Evolutionary conservation across 805 yeast genomes (phyloP).

Genomic region (Candida palmyrensis): DNA sequence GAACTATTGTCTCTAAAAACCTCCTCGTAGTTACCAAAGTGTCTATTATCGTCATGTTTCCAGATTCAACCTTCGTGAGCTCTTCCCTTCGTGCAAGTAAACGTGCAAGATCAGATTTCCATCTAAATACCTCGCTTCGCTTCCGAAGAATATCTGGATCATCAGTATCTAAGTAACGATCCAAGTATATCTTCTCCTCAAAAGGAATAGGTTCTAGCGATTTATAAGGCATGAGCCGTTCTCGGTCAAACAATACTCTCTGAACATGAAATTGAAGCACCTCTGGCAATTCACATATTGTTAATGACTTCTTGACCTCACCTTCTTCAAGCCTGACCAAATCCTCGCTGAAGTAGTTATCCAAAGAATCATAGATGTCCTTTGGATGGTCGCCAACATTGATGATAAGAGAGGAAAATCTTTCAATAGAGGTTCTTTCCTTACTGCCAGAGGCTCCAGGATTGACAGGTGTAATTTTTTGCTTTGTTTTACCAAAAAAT

Average conservation of each 20-base stretch:
- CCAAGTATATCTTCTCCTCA: slow-evolving; percentile 74
- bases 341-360: slow-evolving; percentile 76
- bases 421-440: slow-evolving; percentile 45
- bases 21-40: slow-evolving; percentile 50
- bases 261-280: slow-evolving; percentile 90
- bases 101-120: slow-evolving; percentile 52
- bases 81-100: slow-evolving; percentile 39
- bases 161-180: slow-evolving; percentile 74
- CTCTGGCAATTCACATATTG: slow-evolving; percentile 69
- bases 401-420: slow-evolving; percentile 77
- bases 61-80: slow-evolving; percentile 31
- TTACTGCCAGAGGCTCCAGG: slow-evolving; percentile 34
- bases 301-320: slow-evolving; percentile 64
- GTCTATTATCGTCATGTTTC: slow-evolving; percentile 29
- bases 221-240: slow-evolving; percentile 68
- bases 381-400: slow-evolving; percentile 86
- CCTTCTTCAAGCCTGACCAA: slow-evolving; percentile 66
- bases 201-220: slow-evolving; percentile 79
- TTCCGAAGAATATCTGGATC: slow-evolving; percentile 48
- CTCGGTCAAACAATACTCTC: slow-evolving; percentile 85
- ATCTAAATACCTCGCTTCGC: slow-evolving; percentile 52
- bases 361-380: slow-evolving; percentile 86
- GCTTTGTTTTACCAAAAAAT: slow-evolving; percentile 84
- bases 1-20: slow-evolving; percentile 40
- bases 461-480: slow-evolving; percentile 55